Conservation (phyloP, 768 basidiomycete species). For the Kwoniella dendrophila region DNA sequence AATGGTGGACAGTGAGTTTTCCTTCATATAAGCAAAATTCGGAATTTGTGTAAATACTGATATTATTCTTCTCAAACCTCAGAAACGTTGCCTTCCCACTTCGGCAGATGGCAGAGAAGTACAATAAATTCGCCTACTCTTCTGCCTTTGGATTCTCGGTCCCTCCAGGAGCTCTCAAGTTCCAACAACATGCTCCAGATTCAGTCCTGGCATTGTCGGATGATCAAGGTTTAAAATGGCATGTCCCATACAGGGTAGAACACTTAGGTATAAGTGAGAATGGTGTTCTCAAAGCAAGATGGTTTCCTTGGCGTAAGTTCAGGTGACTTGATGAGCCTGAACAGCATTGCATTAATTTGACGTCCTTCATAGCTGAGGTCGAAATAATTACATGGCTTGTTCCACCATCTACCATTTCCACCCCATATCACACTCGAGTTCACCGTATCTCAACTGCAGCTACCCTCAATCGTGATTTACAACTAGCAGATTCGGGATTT, state of each 20-base stretch:
- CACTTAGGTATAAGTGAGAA: conserved; percentile 26
- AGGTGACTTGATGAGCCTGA: neutral
- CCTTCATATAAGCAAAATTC: conserved; percentile 61
- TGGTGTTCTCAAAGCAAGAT: conserved; percentile 62
- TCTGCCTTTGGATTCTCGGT: conserved; percentile 76
- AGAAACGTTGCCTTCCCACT: conserved; percentile 22
- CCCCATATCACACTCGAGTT: conserved; percentile 69
- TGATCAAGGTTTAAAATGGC: conserved; percentile 40
- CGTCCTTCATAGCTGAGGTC: conserved; percentile 59
- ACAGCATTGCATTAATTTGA: neutral
- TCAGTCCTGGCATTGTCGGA: conserved; percentile 71
- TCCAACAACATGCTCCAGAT: conserved; percentile 73
- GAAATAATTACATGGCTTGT: conserved; percentile 75
- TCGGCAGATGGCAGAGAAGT: conserved; percentile 61
- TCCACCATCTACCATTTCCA: conserved; percentile 63
- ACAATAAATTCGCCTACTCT: conserved; percentile 75
- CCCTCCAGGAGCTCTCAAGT: conserved; percentile 66
- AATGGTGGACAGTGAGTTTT: conserved; percentile 64
- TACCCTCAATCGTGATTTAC: conserved; percentile 57
- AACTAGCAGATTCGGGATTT: conserved; percentile 69
- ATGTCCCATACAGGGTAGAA: conserved; percentile 13
- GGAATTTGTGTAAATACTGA: conserved; percentile 59
- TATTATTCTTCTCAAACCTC: conserved; percentile 4
- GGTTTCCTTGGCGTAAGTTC: conserved; percentile 66
- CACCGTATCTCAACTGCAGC: conserved; percentile 64